Evolutionary conservation across 306 rosid genomes (phyloP), one percentile per base, ranked within the genome.

Genomic region (Ormosia emarginata): DNA sequence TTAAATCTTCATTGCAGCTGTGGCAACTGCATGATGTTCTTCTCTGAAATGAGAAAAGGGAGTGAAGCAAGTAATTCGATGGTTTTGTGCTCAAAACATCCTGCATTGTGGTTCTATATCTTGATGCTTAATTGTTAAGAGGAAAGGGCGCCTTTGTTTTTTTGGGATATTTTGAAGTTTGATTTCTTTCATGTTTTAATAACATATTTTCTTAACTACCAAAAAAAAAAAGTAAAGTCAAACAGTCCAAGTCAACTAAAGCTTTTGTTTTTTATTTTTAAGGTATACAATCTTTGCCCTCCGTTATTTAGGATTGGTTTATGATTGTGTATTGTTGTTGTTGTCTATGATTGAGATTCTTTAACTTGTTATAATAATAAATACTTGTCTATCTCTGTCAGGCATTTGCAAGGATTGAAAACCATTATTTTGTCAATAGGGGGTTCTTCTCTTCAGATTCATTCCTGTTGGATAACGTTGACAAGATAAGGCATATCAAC

Each of bases 351-450:
- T 39, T 72, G 74, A 46, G 36, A 74, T 62, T 86, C 80, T 71
- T 71, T 65, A 13, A 18, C 67, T 61, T 44, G 43, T 71, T 39
- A 5, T 77, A 57, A 69, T 74, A 55, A 29, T 63, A 50, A 77
- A 37, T 77, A 30, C 44, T 73, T 8, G 10, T 55, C 56, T 24
- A 24, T 80, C 57, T 79, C n/a, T 81, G 9, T 67, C 84, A 95
- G 99, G 99, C 99, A 74, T 95, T 95, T 79, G 98, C 99, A 30
- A 91, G 97, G 94, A 95, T 95, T 14, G 98, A 95, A 89, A 95
- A 95, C 87, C 97, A 95, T 87, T 95, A 95, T 80, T 93, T 95
- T 55, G 82, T 82, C 75, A 93, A 95, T 81, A 87, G 40, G 88
- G 99, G 97, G 53, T 95, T 95, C 92, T 91, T 95, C 78, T 76